A percentile compares a stretch with the other conserved stretches of the same genome.
Conservation (phyloP, 176 grass and related monocot genomes). For the Triticum timopheevii region DNA sequence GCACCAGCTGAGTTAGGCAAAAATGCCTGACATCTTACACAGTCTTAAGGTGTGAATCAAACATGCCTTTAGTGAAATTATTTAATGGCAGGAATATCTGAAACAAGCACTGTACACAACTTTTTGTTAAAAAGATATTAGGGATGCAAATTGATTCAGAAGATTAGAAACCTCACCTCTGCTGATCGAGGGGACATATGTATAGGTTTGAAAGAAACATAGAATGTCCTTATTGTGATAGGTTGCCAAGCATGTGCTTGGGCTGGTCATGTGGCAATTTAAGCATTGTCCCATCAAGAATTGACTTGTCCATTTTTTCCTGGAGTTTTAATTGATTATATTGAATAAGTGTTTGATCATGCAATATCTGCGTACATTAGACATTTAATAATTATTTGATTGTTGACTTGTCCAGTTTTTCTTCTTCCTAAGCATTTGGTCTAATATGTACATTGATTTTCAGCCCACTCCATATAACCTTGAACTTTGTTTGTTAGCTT, state of each 20-base stretch:
- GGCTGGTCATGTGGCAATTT: not conserved
- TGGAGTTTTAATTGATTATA: not conserved
- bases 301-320: not conserved
- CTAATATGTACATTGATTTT: not conserved
- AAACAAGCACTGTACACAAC: not conserved
- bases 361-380: not conserved
- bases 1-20: not conserved
- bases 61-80: not conserved
- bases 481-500: conserved; percentile 1
- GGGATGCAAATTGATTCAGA: not conserved
- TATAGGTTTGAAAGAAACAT: not conserved
- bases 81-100: not conserved
- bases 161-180: not conserved
- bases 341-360: not conserved
- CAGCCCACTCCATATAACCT: not conserved
- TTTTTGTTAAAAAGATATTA: conserved; percentile 6
- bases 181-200: not conserved
- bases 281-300: not conserved
- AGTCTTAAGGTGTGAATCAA: not conserved
- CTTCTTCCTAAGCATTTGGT: not conserved
- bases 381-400: not conserved
- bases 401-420: not conserved
- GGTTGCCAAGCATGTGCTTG: not conserved
- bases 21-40: not conserved
- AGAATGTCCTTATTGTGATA: not conserved